phyloP scores from a whole-genome alignment of 306 rosid genomes.

The Prosopis cineraria region DNA sequence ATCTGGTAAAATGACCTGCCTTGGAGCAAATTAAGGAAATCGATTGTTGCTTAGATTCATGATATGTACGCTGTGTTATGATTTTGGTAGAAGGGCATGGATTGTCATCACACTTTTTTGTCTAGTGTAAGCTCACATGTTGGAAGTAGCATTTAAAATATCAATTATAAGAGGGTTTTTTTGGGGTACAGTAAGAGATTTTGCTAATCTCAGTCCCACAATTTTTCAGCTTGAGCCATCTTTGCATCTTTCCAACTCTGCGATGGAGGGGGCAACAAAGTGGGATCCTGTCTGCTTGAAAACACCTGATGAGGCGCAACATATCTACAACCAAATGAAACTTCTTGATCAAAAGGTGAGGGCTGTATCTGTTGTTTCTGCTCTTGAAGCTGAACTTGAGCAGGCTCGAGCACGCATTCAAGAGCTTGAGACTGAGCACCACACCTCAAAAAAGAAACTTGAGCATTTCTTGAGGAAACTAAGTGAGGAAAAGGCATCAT shows the following conservation, averaged over 20 bases:
- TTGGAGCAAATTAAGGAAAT: constrained; percentile 22
- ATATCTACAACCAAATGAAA: constrained; percentile 64
- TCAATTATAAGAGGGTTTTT: constrained; percentile 6
- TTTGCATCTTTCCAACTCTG: constrained; percentile 61
- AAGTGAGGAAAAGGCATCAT: constrained; percentile 73
- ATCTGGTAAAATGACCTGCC: background rate
- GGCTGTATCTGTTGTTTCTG: constrained; percentile 66
- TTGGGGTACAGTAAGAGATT: constrained; percentile 1
- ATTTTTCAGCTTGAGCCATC: constrained; percentile 53
- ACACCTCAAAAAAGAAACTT: constrained; percentile 76
- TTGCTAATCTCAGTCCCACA: constrained; percentile 15
- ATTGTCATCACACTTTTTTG: background rate
- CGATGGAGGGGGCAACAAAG: constrained; percentile 90
- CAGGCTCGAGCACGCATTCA: constrained; percentile 70
- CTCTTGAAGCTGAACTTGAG: constrained; percentile 83
- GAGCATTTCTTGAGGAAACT: constrained; percentile 83
- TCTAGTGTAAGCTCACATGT: background rate
- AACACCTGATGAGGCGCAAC: constrained; percentile 58
- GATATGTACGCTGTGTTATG: background rate
- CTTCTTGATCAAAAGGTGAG: constrained; percentile 69
- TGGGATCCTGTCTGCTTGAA: constrained; percentile 83
- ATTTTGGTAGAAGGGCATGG: constrained; percentile 4
- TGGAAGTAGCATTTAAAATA: constrained; percentile 29
- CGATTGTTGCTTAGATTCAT: constrained; percentile 19
- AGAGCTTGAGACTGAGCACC: constrained; percentile 83